Base-by-base conservation (phyloP, 495 filamentous ascomycete genomes). In the Pyronema domesticum region DNA sequence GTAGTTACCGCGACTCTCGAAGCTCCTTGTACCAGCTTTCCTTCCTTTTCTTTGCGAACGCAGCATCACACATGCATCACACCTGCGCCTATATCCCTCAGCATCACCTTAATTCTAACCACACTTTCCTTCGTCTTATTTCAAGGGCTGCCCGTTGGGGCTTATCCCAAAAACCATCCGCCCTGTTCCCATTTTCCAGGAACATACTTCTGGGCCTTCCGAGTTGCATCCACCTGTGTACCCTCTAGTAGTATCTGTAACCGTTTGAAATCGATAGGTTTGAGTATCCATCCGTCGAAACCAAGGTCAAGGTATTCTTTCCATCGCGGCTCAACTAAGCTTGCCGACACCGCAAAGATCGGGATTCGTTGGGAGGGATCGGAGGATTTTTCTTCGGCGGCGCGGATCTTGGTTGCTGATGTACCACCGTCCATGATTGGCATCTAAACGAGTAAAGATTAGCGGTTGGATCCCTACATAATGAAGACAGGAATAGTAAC, bases 341-440 rank as follows among this genome's bases (percentile, higher is more conserved):
- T 89, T 2, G 89, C 88, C 1, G 89, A 95, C 6, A 95, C 89
- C 7, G 87, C 87, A 62, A 95, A 86, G 46, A 95, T 83, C 1
- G 89, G 87, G 0, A 87, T 73, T 19, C 80, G 76, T 33, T 49
- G 51, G 9, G 51, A 58, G 33, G 7, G 61, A 50, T 44, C 37
- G 13, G 64, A 57, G 0, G 65, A 57, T 46, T 54, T 19, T 11
- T 48, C 14, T 40, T 95, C 89, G 55, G 77, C 76, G 2, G 77
- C 73, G 15, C 89, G 79, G 55, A 95, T 94, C 73, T 83, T 79
- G 64, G 82, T 80, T 0, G 88, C 86, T 6, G 86, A 81, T n/a
- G 74, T 76, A 35, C 87, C 76, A 37, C 89, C 89, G 60, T 94
- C 87, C 47, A 89, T 83, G 49, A 95, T 93, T 10, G 89, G 89